Evolutionary conservation across 306 rosid genomes (phyloP).

Genomic region (Mimosa pudica): DNA sequence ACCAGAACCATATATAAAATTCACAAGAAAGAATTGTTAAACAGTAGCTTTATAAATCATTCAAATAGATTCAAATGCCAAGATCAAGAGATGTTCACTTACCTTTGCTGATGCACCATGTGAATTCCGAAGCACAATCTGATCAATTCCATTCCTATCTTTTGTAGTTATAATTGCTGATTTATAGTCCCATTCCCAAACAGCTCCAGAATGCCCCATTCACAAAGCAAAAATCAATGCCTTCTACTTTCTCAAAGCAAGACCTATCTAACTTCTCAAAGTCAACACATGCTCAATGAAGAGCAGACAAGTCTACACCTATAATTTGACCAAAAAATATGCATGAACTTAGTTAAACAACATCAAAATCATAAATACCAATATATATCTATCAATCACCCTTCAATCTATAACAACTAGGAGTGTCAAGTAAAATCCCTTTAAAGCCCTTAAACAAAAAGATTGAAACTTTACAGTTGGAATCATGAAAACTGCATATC

Average conservation of each 20-base stretch:
- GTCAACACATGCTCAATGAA: conserved; percentile 13
- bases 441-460: conserved; percentile 36
- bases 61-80: conserved; percentile 7
- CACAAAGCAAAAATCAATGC: conserved; percentile 16
- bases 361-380: conserved; percentile 35
- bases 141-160: conserved; percentile 83
- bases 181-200: conserved; percentile 60
- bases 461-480: too few relatives aligned
- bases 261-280: conserved; percentile 32
- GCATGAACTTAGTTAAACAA: conserved; percentile 32
- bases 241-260: conserved; percentile 30
- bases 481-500: conserved; percentile 47
- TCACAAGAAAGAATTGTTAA: too few relatives aligned
- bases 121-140: conserved; percentile 64
- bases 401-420: conserved; percentile 32
- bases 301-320: conserved; percentile 35
- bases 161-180: conserved; percentile 71
- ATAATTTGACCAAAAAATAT: conserved; percentile 30
- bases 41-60: conserved; percentile 13
- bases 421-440: conserved; percentile 32
- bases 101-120: conserved; percentile 81
- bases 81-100: conserved; percentile 54
- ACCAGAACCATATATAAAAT: too few relatives aligned
- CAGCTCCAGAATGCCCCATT: conserved; percentile 89
- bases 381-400: conserved; percentile 32